These are phyloP conservation scores for Laburnicola sp. DNA, from an alignment of 2,329 filamentous ascomycete species.

Conservation along the genomic window DNA sequence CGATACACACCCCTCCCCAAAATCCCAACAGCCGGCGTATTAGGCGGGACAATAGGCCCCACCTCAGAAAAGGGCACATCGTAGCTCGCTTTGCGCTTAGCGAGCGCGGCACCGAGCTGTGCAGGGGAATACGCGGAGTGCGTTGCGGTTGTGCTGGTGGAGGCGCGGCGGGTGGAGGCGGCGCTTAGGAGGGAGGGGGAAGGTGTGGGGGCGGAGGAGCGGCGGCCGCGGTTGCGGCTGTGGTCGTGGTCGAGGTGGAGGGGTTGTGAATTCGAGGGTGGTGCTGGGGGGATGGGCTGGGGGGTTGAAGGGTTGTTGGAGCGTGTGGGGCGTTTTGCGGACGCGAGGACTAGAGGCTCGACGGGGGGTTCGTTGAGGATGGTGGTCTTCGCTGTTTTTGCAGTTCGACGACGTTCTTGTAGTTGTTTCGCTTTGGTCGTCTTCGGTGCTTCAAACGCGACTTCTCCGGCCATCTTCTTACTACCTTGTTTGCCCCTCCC, in stretches of 20 bases:
- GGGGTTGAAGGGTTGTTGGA: neutral
- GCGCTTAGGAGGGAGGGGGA: neutral
- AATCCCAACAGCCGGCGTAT: too few relatives aligned
- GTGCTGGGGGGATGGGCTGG: too few relatives aligned
- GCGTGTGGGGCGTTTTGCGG: slow-evolving; percentile 1
- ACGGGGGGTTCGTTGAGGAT: slow-evolving; percentile 7
- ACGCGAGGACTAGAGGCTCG: slow-evolving; percentile 12
- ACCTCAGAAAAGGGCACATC: too few relatives aligned
- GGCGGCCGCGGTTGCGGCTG: neutral
- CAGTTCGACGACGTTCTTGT: neutral
- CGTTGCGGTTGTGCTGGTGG: too few relatives aligned
- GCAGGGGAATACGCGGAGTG: too few relatives aligned
- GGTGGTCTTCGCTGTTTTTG: slow-evolving; percentile 1
- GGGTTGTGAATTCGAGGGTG: neutral
- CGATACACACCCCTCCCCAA: too few relatives aligned
- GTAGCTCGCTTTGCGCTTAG: too few relatives aligned
- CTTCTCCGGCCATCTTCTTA: neutral
- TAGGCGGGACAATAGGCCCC: too few relatives aligned
- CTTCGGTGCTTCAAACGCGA: too few relatives aligned
- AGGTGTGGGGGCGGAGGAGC: slow-evolving; percentile 10
- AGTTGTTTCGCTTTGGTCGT: too few relatives aligned
- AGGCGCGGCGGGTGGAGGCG: too few relatives aligned
- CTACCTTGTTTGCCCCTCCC: neutral
- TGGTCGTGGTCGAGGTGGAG: neutral
- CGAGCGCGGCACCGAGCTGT: too few relatives aligned